Conservation (phyloP, 2,329 filamentous ascomycete species). For the Clonostachys solani region DNA sequence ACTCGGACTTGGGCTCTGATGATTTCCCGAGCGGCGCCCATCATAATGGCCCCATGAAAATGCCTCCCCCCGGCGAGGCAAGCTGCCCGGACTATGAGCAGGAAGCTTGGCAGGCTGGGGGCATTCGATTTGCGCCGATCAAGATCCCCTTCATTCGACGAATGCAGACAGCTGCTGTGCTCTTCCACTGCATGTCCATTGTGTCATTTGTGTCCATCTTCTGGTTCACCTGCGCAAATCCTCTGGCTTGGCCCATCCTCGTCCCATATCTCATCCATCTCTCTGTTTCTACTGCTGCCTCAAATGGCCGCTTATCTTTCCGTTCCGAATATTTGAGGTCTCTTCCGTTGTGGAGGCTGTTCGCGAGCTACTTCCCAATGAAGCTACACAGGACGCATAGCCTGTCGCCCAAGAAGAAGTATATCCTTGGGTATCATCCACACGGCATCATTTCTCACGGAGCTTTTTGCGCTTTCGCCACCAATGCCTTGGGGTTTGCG, state of each 20-base stretch:
- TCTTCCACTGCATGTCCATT: conserved; percentile 70
- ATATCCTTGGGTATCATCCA: conserved; percentile 95
- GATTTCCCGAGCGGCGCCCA: not conserved
- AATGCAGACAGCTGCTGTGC: conserved; percentile 73
- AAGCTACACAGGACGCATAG: conserved; percentile 79
- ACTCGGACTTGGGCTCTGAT: conserved; percentile 1
- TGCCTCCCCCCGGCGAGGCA: not conserved
- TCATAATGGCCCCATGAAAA: too few species aligned
- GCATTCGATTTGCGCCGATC: conserved; percentile 81
- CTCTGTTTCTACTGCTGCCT: conserved; percentile 72
- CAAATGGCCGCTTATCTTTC: conserved; percentile 68
- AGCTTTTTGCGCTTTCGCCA: conserved; percentile 88
- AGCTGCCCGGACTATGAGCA: conserved; percentile 15
- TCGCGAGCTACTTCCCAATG: conserved; percentile 90
- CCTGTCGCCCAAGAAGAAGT: conserved; percentile 78
- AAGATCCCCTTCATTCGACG: conserved; percentile 68
- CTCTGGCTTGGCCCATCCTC: conserved; percentile 80
- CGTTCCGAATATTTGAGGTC: conserved; percentile 73
- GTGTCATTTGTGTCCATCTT: conserved; percentile 72
- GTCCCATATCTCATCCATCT: conserved; percentile 79
- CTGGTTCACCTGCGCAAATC: conserved; percentile 87
- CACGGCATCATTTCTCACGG: conserved; percentile 97
- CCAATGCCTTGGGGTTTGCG: conserved; percentile 82
- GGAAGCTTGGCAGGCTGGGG: conserved; percentile 29
- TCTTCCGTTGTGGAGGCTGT: conserved; percentile 78